phyloP scores from a whole-genome alignment of 768 basidiomycete genomes.

The Pleurotus pulmonarius region DNA sequence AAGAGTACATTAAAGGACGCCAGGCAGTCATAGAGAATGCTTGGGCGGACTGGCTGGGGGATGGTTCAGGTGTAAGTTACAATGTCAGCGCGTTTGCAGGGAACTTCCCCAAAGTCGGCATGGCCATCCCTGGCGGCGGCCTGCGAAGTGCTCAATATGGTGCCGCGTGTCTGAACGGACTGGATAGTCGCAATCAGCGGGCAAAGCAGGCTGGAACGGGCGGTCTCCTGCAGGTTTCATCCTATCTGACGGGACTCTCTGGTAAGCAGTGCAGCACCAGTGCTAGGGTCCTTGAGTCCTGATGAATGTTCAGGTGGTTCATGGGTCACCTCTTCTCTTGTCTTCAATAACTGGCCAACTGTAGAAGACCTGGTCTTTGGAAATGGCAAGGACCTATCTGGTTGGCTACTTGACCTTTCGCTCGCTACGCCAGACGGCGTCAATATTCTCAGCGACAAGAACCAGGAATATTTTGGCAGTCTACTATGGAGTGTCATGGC shows the following conservation, averaged over 20 bases:
- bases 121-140: slow-evolving; percentile 72
- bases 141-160: slow-evolving; percentile 65
- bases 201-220: slow-evolving; percentile 59
- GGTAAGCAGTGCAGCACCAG: slow-evolving; percentile 30
- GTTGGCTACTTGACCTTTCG: slow-evolving; percentile 57
- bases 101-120: slow-evolving; percentile 48
- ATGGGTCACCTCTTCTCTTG: slow-evolving; percentile 62
- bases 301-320: slow-evolving; percentile 46
- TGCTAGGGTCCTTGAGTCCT: neutral
- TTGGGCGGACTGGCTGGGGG: slow-evolving; percentile 59
- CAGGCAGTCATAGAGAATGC: slow-evolving; percentile 38
- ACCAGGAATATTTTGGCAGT: slow-evolving; percentile 52
- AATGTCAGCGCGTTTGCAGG: slow-evolving; percentile 36
- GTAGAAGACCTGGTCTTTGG: slow-evolving; percentile 59
- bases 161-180: slow-evolving; percentile 51
- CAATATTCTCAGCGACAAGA: slow-evolving; percentile 38
- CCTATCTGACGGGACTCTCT: slow-evolving; percentile 65
- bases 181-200: slow-evolving; percentile 60
- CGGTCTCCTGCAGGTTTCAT: slow-evolving; percentile 66
- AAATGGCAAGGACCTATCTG: slow-evolving; percentile 36
- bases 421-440: slow-evolving; percentile 52
- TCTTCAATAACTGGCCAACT: slow-evolving; percentile 61
- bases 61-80: slow-evolving; percentile 52
- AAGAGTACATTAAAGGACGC: slow-evolving; percentile 41
- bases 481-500: slow-evolving; percentile 52